Percentiles rank a stretch among this genome's conserved stretches.
Conservation (phyloP, 73 alveolate genomes). For the Paramecium tetraurelia region DNA sequence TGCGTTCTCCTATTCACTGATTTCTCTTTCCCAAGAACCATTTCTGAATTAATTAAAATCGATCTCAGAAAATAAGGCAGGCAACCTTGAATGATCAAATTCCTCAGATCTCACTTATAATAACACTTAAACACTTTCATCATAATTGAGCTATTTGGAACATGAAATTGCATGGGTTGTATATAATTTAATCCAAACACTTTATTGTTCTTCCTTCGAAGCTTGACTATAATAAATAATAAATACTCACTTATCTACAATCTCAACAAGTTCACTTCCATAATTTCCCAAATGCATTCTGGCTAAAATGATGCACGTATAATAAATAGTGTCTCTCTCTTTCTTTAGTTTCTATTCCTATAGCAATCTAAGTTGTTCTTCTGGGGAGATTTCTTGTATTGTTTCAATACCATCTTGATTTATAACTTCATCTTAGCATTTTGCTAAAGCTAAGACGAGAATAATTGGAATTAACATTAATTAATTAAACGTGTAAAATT, state of each 20-base stretch:
- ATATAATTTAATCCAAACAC: slow-evolving; percentile 16
- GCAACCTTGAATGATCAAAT: neutral
- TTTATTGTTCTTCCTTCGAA: neutral
- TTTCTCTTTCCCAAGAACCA: slow-evolving; percentile 24
- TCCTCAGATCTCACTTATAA: neutral
- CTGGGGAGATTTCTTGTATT: neutral
- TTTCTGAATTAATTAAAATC: neutral
- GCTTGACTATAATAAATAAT: neutral
- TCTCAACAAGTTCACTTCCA: neutral
- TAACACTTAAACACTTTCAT: neutral
- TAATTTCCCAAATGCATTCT: slow-evolving; percentile 40
- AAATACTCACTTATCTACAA: neutral
- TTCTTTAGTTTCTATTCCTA: neutral
- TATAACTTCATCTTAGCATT: neutral
- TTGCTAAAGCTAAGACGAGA: neutral
- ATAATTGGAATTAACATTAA: neutral
- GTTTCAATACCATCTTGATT: neutral
- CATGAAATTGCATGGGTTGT: neutral
- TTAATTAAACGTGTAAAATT: slow-evolving; percentile 6
- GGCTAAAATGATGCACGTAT: neutral
- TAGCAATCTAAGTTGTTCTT: neutral
- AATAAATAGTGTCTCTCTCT: neutral
- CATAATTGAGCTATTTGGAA: neutral
- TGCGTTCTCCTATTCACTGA: neutral
- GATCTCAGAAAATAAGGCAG: neutral